These are phyloP conservation scores for Biscogniauxia sp. DNA, from an alignment of 2,329 filamentous ascomycete species.

Conservation along the genomic window DNA sequence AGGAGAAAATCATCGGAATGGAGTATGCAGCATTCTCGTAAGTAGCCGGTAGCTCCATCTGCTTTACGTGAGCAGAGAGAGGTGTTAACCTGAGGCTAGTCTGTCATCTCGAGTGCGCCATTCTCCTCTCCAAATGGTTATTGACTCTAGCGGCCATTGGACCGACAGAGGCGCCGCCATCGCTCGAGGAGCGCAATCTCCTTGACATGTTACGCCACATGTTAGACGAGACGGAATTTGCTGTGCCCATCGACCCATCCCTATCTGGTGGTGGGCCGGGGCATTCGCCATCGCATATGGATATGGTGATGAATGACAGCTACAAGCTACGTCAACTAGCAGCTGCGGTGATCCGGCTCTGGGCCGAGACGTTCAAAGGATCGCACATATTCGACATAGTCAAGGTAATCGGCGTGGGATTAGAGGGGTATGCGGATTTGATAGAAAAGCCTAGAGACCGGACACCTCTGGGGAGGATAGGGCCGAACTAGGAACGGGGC, in stretches of 20 bases:
- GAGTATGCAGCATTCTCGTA: slow-evolving; percentile 62
- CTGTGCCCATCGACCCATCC: slow-evolving; percentile 57
- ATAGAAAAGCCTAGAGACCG: slow-evolving; percentile 54
- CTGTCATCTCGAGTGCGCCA: slow-evolving; percentile 61
- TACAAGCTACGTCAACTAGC: slow-evolving; percentile 55
- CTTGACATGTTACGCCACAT: slow-evolving; percentile 56
- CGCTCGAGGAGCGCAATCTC: slow-evolving; percentile 52
- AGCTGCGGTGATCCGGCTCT: slow-evolving; percentile 56
- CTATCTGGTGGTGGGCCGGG: slow-evolving; percentile 41
- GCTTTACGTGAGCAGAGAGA: not conserved
- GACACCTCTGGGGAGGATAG: slow-evolving; percentile 40
- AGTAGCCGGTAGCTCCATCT: slow-evolving; percentile 34
- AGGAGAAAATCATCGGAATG: slow-evolving; percentile 60
- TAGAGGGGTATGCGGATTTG: slow-evolving; percentile 57
- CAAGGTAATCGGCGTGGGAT: slow-evolving; percentile 54
- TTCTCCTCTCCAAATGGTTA: slow-evolving; percentile 60
- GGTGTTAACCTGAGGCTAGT: slow-evolving; percentile 36
- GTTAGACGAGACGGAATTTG: slow-evolving; percentile 62
- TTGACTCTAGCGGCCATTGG: slow-evolving; percentile 53
- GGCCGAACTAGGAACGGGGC: slow-evolving; percentile 25
- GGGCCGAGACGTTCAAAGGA: slow-evolving; percentile 62
- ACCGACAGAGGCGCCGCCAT: slow-evolving; percentile 47
- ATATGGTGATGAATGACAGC: slow-evolving; percentile 46
- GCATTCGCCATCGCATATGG: slow-evolving; percentile 37
- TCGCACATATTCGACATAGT: slow-evolving; percentile 61